Conservation (phyloP, 2,329 filamentous ascomycete species). For the Fusarium cicatricum region DNA sequence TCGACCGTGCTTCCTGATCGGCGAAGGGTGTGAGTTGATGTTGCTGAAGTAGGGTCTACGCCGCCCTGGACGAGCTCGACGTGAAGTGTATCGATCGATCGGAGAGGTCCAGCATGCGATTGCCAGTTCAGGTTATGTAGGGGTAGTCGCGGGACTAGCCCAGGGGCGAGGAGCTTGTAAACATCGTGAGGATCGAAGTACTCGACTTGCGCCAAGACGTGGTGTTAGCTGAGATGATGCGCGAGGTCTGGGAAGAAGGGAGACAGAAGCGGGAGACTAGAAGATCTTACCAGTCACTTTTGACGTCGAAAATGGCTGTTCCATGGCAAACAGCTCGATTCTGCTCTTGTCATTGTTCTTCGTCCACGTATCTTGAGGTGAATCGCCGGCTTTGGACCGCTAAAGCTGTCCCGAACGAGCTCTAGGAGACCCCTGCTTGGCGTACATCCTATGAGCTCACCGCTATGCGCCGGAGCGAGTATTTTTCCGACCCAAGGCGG, state of each 20-base stretch:
- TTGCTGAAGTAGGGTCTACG: slow-evolving; percentile 53
- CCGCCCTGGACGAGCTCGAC: slow-evolving; percentile 80
- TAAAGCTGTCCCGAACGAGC: slow-evolving; percentile 40
- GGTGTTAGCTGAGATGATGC: slow-evolving; percentile 27
- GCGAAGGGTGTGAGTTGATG: slow-evolving; percentile 43
- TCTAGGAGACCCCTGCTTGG: slow-evolving; percentile 25
- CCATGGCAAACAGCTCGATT: slow-evolving; percentile 57
- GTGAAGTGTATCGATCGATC: slow-evolving; percentile 92
- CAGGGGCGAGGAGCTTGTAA: slow-evolving; percentile 81
- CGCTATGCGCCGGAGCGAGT: slow-evolving; percentile 36
- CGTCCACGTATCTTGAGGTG: slow-evolving; percentile 29
- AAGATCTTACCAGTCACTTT: slow-evolving; percentile 74
- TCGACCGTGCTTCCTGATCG: slow-evolving; percentile 52
- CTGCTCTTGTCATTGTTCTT: slow-evolving; percentile 43
- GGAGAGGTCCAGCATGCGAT: slow-evolving; percentile 86
- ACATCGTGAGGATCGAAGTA: slow-evolving; percentile 94
- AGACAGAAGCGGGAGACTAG: not conserved
- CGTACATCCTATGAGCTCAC: slow-evolving; percentile 36
- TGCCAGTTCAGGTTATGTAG: slow-evolving; percentile 97
- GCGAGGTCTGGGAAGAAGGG: not conserved
- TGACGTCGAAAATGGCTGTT: slow-evolving; percentile 74
- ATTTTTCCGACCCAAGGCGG: slow-evolving; percentile 40
- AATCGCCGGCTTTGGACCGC: slow-evolving; percentile 19
- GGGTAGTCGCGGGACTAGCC: slow-evolving; percentile 81
- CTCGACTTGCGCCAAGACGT: slow-evolving; percentile 70